phyloP scores from a whole-genome alignment of 768 basidiomycete genomes.

The Porpolomopsis calyptriformis region DNA sequence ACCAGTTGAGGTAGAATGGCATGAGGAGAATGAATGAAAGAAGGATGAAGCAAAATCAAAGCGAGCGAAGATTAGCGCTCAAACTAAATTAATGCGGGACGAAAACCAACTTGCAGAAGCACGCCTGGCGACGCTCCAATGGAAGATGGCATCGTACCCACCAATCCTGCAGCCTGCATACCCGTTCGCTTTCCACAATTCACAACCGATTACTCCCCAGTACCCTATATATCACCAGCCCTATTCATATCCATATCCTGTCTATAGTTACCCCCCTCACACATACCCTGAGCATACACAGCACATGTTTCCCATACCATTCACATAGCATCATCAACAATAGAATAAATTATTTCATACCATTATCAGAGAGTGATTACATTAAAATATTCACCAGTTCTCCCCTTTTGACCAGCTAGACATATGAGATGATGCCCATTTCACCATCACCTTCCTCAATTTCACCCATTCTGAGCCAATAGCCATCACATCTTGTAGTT shows the following conservation, averaged over 20 bases:
- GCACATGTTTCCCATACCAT: neutral
- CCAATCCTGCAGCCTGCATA: neutral
- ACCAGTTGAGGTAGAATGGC: constrained; percentile 7
- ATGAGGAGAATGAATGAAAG: constrained; percentile 6
- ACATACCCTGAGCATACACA: neutral
- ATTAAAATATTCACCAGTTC: constrained; percentile 9
- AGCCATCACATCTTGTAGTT: constrained; percentile 11
- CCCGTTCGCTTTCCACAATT: neutral
- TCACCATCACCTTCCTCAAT: constrained; percentile 6
- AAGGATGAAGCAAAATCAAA: constrained; percentile 6
- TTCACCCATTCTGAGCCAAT: constrained; percentile 12
- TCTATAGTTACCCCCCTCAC: neutral
- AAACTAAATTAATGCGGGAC: constrained; percentile 5
- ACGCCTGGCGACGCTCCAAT: neutral
- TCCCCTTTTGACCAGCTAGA: constrained; percentile 10
- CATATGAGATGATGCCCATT: constrained; percentile 14
- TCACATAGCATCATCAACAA: neutral
- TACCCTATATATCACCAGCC: neutral
- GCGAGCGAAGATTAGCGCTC: constrained; percentile 6
- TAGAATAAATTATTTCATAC: neutral
- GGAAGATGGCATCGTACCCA: neutral
- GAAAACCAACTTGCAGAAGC: neutral
- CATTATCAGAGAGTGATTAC: neutral
- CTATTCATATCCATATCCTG: neutral
- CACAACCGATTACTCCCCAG: neutral